These are phyloP conservation scores for Tylopilus sp. DNA, from an alignment of 768 basidiomycete species.

Conservation along the genomic window DNA sequence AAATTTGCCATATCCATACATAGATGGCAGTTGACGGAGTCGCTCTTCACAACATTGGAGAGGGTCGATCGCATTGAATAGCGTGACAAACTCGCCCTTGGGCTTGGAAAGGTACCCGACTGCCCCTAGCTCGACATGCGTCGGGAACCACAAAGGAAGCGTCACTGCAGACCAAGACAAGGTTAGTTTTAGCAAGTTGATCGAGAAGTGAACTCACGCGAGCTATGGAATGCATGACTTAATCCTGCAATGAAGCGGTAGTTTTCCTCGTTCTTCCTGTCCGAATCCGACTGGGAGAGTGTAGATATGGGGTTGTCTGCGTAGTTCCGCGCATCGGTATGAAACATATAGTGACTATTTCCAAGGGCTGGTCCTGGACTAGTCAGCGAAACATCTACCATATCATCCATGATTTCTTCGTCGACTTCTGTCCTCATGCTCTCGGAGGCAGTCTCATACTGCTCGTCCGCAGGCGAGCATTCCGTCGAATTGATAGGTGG, in stretches of 20 bases:
- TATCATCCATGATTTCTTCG: constrained; percentile 9
- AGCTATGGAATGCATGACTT: constrained; percentile 66
- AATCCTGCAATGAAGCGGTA: constrained; percentile 56
- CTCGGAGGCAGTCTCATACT: constrained; percentile 27
- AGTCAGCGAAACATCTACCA: constrained; percentile 16
- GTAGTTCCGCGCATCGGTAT: constrained; percentile 2
- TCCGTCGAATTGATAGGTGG: constrained; percentile 1
- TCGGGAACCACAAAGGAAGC: constrained; percentile 70
- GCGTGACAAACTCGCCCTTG: constrained; percentile 63
- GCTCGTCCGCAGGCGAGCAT: constrained; percentile 22
- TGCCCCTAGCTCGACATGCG: constrained; percentile 58
- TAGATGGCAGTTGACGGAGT: constrained; percentile 50
- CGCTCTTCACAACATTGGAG: constrained; percentile 41
- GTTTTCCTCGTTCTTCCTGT: constrained; percentile 56
- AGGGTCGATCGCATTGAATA: constrained; percentile 67
- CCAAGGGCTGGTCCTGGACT: constrained; percentile 10
- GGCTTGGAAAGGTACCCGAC: constrained; percentile 74
- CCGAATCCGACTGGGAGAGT: constrained; percentile 36
- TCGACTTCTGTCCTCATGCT: constrained; percentile 20
- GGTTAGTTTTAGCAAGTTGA: background rate
- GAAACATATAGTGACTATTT: background rate
- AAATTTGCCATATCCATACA: constrained; percentile 64
- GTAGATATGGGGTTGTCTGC: constrained; percentile 5
- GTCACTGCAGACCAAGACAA: constrained; percentile 41
- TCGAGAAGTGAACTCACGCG: constrained; percentile 43